phyloP scores from a whole-genome alignment of 1,139 yeast genomes.

The Wickerhamomyces sp. region DNA sequence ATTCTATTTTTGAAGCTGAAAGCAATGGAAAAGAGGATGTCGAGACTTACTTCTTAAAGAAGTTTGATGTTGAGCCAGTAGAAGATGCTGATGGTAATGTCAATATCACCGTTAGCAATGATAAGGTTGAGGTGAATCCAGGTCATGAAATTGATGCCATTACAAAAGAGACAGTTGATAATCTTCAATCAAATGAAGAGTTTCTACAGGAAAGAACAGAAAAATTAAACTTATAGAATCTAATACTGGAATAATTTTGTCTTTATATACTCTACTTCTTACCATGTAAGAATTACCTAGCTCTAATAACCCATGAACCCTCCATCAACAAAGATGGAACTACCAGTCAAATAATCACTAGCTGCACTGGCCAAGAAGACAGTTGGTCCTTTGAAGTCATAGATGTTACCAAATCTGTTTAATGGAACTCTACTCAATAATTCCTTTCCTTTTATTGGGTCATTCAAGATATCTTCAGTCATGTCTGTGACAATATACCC shows the following conservation, averaged over 20 bases:
- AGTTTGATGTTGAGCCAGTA: slow-evolving; percentile 66
- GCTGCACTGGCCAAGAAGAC: slow-evolving; percentile 48
- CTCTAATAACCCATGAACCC: slow-evolving; percentile 43
- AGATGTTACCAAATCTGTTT: slow-evolving; percentile 47
- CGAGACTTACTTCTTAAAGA: slow-evolving; percentile 67
- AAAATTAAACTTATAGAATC: slow-evolving; percentile 10
- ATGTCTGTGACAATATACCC: slow-evolving; percentile 52
- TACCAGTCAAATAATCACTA: slow-evolving; percentile 49
- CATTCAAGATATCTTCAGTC: slow-evolving; percentile 35
- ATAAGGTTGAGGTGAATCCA: slow-evolving; percentile 29
- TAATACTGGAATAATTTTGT: neutral
- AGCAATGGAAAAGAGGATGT: slow-evolving; percentile 59
- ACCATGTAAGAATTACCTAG: neutral
- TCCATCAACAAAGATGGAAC: slow-evolving; percentile 50
- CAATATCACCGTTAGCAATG: slow-evolving; percentile 24
- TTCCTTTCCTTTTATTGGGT: slow-evolving; percentile 29
- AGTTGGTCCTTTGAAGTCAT: slow-evolving; percentile 51
- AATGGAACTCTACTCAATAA: slow-evolving; percentile 44
- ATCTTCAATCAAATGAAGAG: slow-evolving; percentile 20
- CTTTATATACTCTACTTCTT: too few relatives aligned
- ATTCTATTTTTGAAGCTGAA: slow-evolving; percentile 86
- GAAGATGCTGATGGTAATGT: slow-evolving; percentile 33
- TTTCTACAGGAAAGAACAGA: slow-evolving; percentile 21
- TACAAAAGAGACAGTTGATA: slow-evolving; percentile 32
- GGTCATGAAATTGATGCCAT: slow-evolving; percentile 38